These are phyloP conservation scores for Aegilops umbellulata DNA, from an alignment of 176 grass and related monocot genomes.

Conservation along the genomic window DNA sequence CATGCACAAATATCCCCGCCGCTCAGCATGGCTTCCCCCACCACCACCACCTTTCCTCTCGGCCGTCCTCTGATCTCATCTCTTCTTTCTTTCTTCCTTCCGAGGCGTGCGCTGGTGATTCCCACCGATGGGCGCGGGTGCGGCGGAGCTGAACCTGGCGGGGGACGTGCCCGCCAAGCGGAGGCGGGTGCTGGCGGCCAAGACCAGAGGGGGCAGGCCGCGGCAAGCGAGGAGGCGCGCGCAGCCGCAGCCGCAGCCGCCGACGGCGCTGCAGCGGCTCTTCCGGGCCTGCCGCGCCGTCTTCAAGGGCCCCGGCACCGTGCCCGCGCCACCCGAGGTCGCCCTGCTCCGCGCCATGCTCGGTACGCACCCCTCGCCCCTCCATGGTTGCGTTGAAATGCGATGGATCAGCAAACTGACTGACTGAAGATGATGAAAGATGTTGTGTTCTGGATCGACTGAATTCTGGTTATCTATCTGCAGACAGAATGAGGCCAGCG, in stretches of 20 bases:
- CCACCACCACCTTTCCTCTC: too few species aligned
- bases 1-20: too few species aligned
- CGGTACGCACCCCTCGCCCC: constrained; percentile 28
- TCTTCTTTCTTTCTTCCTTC: too few species aligned
- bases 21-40: too few species aligned
- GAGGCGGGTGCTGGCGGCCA: constrained; percentile 9
- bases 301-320: constrained; percentile 71
- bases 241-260: constrained; percentile 12
- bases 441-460: background rate
- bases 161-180: background rate
- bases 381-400: too few species aligned
- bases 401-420: too few species aligned
- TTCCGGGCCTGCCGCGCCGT: constrained; percentile 74
- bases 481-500: constrained; percentile 75
- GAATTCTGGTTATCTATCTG: background rate
- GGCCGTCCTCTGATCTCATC: too few species aligned
- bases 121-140: constrained; percentile 39
- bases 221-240: constrained; percentile 25
- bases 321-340: constrained; percentile 63
- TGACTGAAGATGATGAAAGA: too few species aligned
- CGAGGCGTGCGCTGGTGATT: too few species aligned
- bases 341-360: constrained; percentile 51
- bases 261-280: constrained; percentile 54
- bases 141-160: background rate
- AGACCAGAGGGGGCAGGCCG: background rate